A percentile compares a stretch with the other conserved stretches of the same genome.
These are phyloP conservation scores for Basipetospora chlamydospora DNA, from an alignment of 2,329 filamentous ascomycete genomes.

Conservation along the genomic window DNA sequence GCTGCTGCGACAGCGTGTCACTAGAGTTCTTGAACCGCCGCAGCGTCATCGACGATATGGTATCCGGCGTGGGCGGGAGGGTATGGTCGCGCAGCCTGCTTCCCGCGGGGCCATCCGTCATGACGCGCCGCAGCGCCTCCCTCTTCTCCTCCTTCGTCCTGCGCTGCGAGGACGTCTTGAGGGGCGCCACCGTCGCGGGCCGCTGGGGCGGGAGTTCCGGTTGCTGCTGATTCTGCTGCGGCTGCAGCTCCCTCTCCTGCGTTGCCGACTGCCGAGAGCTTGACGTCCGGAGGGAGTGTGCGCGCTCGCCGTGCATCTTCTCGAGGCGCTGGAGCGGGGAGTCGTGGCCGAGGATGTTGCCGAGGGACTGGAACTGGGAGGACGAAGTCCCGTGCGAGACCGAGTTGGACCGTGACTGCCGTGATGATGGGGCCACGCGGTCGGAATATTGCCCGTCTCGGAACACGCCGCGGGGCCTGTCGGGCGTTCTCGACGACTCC, in stretches of 20 bases:
- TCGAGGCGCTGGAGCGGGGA: slow-evolving; percentile 25
- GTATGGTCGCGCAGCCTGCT: slow-evolving; percentile 26
- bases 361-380: slow-evolving; percentile 7
- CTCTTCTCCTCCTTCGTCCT: slow-evolving; percentile 31
- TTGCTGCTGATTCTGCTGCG: slow-evolving; percentile 9
- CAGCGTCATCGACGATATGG: slow-evolving; percentile 41
- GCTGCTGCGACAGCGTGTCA: slow-evolving; percentile 27
- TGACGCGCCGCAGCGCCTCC: slow-evolving; percentile 30
- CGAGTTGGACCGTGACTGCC: background rate
- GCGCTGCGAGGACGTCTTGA: slow-evolving; percentile 11
- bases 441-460: background rate
- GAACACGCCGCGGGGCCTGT: background rate
- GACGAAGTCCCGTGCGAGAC: background rate
- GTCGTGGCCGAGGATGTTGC: slow-evolving; percentile 12
- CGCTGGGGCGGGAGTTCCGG: slow-evolving; percentile 8
- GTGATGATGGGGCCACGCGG: background rate
- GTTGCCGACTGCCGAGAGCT: slow-evolving; percentile 29
- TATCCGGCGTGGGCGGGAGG: slow-evolving; percentile 45
- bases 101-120: slow-evolving; percentile 29
- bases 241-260: slow-evolving; percentile 24
- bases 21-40: slow-evolving; percentile 34
- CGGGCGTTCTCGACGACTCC: background rate
- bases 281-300: slow-evolving; percentile 13
- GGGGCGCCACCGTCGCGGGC: slow-evolving; percentile 8
- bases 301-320: slow-evolving; percentile 28